Conservation (phyloP, 2,329 filamentous ascomycete species). For the Penicillium corylophilum region DNA sequence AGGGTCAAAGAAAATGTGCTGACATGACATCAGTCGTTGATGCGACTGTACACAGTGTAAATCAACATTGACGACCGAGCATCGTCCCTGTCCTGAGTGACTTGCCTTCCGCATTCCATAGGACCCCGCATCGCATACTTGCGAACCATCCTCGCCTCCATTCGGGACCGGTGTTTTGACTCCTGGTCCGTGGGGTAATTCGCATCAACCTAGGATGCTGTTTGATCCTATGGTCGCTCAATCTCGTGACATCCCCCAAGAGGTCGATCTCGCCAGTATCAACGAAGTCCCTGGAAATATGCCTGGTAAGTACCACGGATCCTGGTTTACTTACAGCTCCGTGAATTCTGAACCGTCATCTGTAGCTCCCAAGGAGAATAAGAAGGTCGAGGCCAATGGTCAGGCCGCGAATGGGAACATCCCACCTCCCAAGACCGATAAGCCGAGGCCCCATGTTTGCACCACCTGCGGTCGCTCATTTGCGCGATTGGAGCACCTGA, state of each 20-base stretch:
- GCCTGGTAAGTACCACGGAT: slow-evolving; percentile 35
- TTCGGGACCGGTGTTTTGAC: slow-evolving; percentile 3
- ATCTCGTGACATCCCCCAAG: slow-evolving; percentile 34
- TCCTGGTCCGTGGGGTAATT: slow-evolving; percentile 7
- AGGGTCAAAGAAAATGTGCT: slow-evolving; percentile 13
- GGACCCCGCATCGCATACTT: slow-evolving; percentile 1
- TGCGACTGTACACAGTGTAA: slow-evolving; percentile 17
- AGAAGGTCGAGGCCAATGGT: slow-evolving; percentile 32
- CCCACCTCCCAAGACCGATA: slow-evolving; percentile 91
- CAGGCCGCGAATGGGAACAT: slow-evolving; percentile 31
- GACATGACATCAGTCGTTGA: slow-evolving; percentile 28
- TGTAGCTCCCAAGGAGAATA: slow-evolving; percentile 27
- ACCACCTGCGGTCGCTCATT: slow-evolving; percentile 88
- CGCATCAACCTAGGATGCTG: slow-evolving; percentile 29
- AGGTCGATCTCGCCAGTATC: slow-evolving; percentile 43
- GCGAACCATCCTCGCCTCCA: background rate
- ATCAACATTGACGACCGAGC: slow-evolving; percentile 3
- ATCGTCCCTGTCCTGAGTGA: slow-evolving; percentile 5
- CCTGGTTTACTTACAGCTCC: slow-evolving; percentile 2
- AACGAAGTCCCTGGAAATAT: slow-evolving; percentile 40
- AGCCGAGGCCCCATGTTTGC: slow-evolving; percentile 92
- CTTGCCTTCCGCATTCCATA: slow-evolving; percentile 2
- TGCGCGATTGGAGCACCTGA: slow-evolving; percentile 90
- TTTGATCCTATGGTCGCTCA: slow-evolving; percentile 41
- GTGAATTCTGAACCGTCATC: slow-evolving; percentile 25